Conservation (phyloP, 1,284 basidiomycete genomes). For the Athelia psychrophila region DNA sequence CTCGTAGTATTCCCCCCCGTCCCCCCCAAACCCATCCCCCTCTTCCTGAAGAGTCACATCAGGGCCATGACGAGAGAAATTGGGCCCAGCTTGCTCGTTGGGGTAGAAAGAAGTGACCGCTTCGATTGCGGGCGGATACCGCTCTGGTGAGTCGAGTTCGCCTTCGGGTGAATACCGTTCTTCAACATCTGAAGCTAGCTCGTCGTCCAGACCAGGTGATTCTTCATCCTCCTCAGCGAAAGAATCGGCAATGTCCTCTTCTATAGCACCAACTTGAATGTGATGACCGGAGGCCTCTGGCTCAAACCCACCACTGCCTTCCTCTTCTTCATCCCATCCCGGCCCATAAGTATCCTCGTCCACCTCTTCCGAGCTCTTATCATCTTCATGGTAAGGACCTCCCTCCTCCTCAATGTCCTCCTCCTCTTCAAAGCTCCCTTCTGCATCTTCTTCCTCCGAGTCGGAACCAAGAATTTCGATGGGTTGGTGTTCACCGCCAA, state of each 20-base stretch:
- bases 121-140: too few species aligned
- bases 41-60: conserved; percentile 20
- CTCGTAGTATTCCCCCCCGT: conserved; percentile 1
- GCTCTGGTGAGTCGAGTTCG: too few species aligned
- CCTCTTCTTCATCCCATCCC: conserved; percentile 11
- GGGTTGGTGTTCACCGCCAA: conserved; percentile 39
- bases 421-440: neutral
- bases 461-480: conserved; percentile 41
- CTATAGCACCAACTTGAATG: conserved; percentile 2
- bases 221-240: conserved; percentile 21
- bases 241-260: conserved; percentile 4
- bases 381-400: conserved; percentile 1
- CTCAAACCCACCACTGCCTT: conserved; percentile 10
- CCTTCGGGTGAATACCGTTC: neutral
- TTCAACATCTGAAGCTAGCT: neutral
- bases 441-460: conserved; percentile 17
- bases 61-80: too few species aligned
- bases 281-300: conserved; percentile 7
- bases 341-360: conserved; percentile 12
- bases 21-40: conserved; percentile 1
- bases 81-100: too few species aligned
- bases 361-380: conserved; percentile 7
- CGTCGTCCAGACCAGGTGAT: too few species aligned
- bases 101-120: too few species aligned
- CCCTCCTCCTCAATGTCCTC: conserved; percentile 1